These are phyloP conservation scores for Lachnellula suecica DNA, from an alignment of 2,329 filamentous ascomycete genomes.

Conservation along the genomic window DNA sequence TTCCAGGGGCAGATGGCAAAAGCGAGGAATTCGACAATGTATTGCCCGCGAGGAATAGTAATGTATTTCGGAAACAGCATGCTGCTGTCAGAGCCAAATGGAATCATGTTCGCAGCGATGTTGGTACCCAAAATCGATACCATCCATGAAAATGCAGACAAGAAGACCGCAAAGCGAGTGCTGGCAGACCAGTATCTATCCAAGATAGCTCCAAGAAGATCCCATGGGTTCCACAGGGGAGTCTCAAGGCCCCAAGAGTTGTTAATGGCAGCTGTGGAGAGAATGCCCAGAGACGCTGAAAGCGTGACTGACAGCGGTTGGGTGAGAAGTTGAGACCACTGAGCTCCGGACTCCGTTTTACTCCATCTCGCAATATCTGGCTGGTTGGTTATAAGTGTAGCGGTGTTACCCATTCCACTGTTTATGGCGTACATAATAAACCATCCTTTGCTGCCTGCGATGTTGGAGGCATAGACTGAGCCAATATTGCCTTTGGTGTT, in stretches of 20 bases:
- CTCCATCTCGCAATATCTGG: constrained; percentile 45
- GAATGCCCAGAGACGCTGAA: constrained; percentile 42
- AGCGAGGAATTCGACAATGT: too few species aligned
- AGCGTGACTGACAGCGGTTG: constrained; percentile 42
- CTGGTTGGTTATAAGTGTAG: constrained; percentile 41
- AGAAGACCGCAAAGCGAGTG: constrained; percentile 42
- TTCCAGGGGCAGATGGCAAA: too few species aligned
- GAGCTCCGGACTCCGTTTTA: constrained; percentile 37
- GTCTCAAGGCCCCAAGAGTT: constrained; percentile 37
- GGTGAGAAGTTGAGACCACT: constrained; percentile 42
- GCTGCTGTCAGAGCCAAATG: constrained; percentile 53
- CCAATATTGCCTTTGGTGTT: constrained; percentile 37
- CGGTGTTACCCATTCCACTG: constrained; percentile 38
- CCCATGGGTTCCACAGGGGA: constrained; percentile 43
- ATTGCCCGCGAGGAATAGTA: too few species aligned
- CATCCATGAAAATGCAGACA: constrained; percentile 51
- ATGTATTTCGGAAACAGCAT: constrained; percentile 52
- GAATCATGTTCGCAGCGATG: constrained; percentile 55
- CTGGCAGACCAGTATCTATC: constrained; percentile 32
- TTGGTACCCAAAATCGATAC: constrained; percentile 55
- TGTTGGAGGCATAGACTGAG: constrained; percentile 21
- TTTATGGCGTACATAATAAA: constrained; percentile 41
- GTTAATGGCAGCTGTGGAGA: constrained; percentile 43
- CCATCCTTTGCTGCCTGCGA: constrained; percentile 29
- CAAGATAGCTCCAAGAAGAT: constrained; percentile 43